Conservation (phyloP, 371 early-diverging fungal species). For the Mucor velutinosus region DNA sequence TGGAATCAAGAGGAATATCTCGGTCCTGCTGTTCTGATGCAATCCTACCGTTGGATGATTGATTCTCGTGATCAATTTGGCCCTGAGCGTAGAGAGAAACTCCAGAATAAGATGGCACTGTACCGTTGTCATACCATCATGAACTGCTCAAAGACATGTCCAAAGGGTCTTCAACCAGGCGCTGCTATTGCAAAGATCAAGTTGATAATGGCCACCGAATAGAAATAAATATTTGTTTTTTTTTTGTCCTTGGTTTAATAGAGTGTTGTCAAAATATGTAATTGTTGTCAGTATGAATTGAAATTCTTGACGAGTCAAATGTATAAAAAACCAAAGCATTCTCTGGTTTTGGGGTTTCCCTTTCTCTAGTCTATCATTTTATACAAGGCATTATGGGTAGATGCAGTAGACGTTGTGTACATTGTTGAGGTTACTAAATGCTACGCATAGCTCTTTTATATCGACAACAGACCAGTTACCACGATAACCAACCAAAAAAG, state of each 20-base stretch:
- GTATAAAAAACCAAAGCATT: not conserved
- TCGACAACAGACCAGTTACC: not conserved
- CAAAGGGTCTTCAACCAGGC: conserved; percentile 98
- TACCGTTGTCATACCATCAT: conserved; percentile 99
- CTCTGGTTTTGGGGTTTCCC: not conserved
- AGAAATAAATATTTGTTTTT: conserved; percentile 19
- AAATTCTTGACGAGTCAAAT: not conserved
- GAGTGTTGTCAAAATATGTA: conserved; percentile 9
- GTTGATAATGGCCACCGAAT: conserved; percentile 88
- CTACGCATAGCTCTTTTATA: not conserved
- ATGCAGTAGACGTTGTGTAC: not conserved
- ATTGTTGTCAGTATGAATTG: conserved; percentile 3
- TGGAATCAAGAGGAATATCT: conserved; percentile 95
- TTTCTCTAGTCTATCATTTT: not conserved
- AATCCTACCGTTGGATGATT: conserved; percentile 98
- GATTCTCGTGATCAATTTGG: conserved; percentile 95
- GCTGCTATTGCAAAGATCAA: conserved; percentile 96
- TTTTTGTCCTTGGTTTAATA: not conserved
- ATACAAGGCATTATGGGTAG: not conserved
- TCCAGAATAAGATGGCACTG: conserved; percentile 94
- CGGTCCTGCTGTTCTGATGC: conserved; percentile 95
- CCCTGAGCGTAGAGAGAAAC: conserved; percentile 79
- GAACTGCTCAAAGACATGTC: conserved; percentile 97
- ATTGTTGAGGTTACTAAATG: not conserved
- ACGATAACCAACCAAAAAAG: not conserved